These are phyloP conservation scores for Rosa hybrid DNA, from an alignment of 331 rosid genomes.

Conservation along the genomic window DNA sequence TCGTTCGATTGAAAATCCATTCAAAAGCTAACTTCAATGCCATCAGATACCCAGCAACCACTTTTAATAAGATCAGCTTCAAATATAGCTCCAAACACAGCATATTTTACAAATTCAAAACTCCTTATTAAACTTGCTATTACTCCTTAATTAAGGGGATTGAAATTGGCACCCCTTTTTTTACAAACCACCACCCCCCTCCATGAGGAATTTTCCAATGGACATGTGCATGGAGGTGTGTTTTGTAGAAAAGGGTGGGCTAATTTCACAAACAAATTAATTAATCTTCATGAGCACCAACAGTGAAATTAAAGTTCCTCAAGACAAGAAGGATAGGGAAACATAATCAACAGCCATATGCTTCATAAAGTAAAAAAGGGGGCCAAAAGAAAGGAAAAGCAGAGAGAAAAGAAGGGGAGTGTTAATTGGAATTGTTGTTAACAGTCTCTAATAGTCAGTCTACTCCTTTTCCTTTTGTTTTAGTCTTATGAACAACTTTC, in stretches of 20 bases:
- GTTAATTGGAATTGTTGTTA: not conserved
- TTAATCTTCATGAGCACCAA: not conserved
- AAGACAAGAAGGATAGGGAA: not conserved
- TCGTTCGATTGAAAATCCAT: not conserved
- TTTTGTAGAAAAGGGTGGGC: too few species aligned
- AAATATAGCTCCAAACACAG: not conserved
- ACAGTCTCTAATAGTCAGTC: not conserved
- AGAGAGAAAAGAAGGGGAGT: too few species aligned
- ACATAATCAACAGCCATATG: not conserved
- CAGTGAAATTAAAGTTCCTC: not conserved
- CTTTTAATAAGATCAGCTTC: not conserved
- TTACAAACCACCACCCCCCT: too few species aligned
- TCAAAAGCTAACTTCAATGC: not conserved
- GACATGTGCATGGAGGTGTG: too few species aligned
- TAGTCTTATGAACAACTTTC: not conserved
- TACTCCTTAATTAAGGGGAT: not conserved
- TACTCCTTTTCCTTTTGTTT: not conserved
- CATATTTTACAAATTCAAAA: not conserved
- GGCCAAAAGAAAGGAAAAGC: not conserved
- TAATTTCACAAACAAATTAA: not conserved
- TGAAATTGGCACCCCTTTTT: too few species aligned
- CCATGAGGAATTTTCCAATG: too few species aligned
- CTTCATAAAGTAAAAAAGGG: not conserved
- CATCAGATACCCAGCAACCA: not conserved
- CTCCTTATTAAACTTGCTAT: not conserved